phyloP scores from a whole-genome alignment of 164 flowering plant genomes.

The Annona squamosa region DNA sequence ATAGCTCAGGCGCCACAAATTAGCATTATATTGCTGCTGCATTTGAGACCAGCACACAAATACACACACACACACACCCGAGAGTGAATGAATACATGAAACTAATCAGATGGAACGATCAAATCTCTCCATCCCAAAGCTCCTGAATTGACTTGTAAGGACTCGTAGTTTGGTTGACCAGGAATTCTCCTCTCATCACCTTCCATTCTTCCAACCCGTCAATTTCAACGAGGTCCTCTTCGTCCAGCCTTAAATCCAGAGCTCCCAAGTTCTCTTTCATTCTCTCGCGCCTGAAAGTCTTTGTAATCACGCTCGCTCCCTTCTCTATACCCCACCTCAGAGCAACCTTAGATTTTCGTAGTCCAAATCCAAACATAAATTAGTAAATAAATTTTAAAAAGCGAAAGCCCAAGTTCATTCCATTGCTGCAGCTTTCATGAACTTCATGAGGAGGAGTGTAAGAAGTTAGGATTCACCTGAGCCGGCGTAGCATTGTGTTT shows the following conservation, averaged over 20 bases:
- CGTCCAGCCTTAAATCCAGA: slow-evolving; percentile 41
- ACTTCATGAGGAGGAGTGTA: not conserved
- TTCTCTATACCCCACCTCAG: slow-evolving; percentile 66
- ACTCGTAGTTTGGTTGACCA: slow-evolving; percentile 53
- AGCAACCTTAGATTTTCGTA: slow-evolving; percentile 42
- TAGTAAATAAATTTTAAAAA: not conserved
- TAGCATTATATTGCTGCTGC: no score
- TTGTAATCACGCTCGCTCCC: slow-evolving; percentile 60
- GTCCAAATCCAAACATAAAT: not conserved
- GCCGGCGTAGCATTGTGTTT: slow-evolving; percentile 67
- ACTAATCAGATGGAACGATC: not conserved
- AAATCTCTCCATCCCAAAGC: slow-evolving; percentile 71
- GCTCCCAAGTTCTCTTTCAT: slow-evolving; percentile 61
- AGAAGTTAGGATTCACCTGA: slow-evolving; percentile 36
- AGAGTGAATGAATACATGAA: no score
- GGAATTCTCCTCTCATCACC: slow-evolving; percentile 65
- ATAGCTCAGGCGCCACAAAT: no score
- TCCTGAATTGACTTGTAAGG: slow-evolving; percentile 61
- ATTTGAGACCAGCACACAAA: no score
- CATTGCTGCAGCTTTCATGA: no score
- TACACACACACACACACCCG: no score
- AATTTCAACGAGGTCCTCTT: slow-evolving; percentile 37
- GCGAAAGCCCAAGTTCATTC: no score
- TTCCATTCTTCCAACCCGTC: slow-evolving; percentile 58
- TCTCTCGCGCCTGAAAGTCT: slow-evolving; percentile 55